These are phyloP conservation scores for Musa troglodytarum DNA, from an alignment of 176 grass and related monocot species.

Conservation along the genomic window DNA sequence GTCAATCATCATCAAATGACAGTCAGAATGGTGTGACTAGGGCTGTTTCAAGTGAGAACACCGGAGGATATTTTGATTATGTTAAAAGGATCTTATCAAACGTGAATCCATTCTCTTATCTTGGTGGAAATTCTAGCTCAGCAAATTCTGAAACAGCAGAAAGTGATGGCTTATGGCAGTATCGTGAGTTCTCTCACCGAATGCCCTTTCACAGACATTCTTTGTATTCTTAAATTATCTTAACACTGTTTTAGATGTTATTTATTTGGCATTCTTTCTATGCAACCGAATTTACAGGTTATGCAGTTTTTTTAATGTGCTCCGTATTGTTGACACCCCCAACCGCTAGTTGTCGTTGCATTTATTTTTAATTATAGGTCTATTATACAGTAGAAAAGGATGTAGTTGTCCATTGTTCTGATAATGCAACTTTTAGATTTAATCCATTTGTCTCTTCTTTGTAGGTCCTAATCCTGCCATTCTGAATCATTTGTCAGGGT, in stretches of 20 bases:
- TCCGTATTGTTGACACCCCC: background rate
- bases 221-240: background rate
- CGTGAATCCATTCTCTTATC: constrained; percentile 70
- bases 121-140: constrained; percentile 35
- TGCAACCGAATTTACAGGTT: background rate
- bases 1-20: constrained; percentile 24
- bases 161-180: constrained; percentile 26
- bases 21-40: constrained; percentile 7
- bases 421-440: background rate
- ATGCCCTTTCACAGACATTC: background rate
- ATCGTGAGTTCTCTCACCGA: constrained; percentile 27
- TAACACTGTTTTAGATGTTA: background rate
- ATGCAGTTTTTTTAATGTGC: background rate
- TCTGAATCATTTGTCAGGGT: constrained; percentile 20
- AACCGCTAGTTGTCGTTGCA: background rate
- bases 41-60: constrained; percentile 18
- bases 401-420: background rate
- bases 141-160: constrained; percentile 27
- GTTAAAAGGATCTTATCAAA: constrained; percentile 53
- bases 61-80: constrained; percentile 56
- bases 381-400: background rate
- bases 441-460: constrained; percentile 4
- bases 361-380: background rate
- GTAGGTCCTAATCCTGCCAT: constrained; percentile 28
- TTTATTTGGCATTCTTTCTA: background rate